These are phyloP conservation scores for Candida coleopterorum DNA, from an alignment of 805 yeast species.

Conservation along the genomic window DNA sequence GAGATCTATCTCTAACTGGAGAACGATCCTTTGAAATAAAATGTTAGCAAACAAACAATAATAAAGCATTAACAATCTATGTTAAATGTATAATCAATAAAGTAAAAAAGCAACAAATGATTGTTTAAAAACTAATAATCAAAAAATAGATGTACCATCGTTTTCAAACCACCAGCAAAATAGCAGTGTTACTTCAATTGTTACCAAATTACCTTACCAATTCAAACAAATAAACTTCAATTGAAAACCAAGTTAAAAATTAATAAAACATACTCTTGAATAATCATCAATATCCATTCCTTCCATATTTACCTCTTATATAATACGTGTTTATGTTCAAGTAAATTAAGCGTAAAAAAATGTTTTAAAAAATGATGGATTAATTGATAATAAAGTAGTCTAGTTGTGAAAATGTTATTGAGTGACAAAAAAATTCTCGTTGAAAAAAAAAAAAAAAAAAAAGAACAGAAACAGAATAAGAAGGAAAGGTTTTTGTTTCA, in stretches of 20 bases:
- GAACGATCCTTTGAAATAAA: slow-evolving; percentile 30
- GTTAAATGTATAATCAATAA: background rate
- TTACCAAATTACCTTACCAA: slow-evolving; percentile 8
- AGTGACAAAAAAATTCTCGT: too few relatives aligned
- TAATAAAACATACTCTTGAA: slow-evolving; percentile 54
- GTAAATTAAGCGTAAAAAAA: too few relatives aligned
- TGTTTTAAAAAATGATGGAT: too few relatives aligned
- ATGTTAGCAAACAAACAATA: slow-evolving; percentile 18
- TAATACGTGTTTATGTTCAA: too few relatives aligned
- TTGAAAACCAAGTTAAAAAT: background rate
- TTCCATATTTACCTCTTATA: slow-evolving; percentile 43
- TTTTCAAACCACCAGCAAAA: slow-evolving; percentile 1
- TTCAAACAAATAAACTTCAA: background rate
- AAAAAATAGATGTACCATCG: background rate
- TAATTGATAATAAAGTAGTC: too few relatives aligned
- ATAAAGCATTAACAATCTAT: background rate
- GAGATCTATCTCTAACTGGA: slow-evolving; percentile 26
- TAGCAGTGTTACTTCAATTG: slow-evolving; percentile 4
- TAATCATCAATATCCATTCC: slow-evolving; percentile 61
- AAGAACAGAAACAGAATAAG: too few relatives aligned
- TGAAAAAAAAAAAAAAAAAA: too few relatives aligned
- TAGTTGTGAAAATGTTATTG: too few relatives aligned
- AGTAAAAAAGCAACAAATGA: slow-evolving; percentile 7
- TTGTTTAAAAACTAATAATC: background rate
- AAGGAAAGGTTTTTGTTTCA: too few relatives aligned